Conservation (phyloP, 495 filamentous ascomycete genomes). For the Daldinia loculata region DNA sequence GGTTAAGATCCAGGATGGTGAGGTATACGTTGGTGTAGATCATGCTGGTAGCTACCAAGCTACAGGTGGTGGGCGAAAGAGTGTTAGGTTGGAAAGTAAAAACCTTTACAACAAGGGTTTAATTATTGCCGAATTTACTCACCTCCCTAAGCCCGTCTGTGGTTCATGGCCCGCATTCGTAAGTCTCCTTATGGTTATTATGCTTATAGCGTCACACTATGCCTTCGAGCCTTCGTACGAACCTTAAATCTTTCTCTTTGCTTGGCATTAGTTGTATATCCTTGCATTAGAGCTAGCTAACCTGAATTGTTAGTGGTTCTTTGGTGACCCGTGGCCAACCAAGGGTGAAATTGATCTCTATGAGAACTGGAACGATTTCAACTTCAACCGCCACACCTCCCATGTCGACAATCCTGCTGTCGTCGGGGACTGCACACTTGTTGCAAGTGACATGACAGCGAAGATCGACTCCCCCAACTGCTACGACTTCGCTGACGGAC, state of each 20-base stretch:
- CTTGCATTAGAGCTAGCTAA: slow-evolving; percentile 7
- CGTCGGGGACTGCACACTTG: slow-evolving; percentile 66
- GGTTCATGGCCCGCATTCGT: slow-evolving; percentile 65
- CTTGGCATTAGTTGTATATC: neutral
- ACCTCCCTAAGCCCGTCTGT: slow-evolving; percentile 73
- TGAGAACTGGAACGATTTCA: slow-evolving; percentile 77
- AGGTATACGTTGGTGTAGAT: slow-evolving; percentile 61
- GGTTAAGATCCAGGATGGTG: slow-evolving; percentile 58
- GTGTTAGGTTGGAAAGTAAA: slow-evolving; percentile 73
- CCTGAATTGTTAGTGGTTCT: slow-evolving; percentile 67
- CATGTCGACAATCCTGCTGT: slow-evolving; percentile 71
- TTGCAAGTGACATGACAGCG: slow-evolving; percentile 56
- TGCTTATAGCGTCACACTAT: neutral
- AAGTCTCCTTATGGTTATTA: slow-evolving; percentile 16
- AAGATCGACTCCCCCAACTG: slow-evolving; percentile 63
- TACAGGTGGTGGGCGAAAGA: slow-evolving; percentile 62
- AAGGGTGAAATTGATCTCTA: slow-evolving; percentile 91
- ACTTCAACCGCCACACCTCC: slow-evolving; percentile 71
- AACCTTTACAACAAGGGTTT: slow-evolving; percentile 71
- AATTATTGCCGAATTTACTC: slow-evolving; percentile 73
- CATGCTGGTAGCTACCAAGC: slow-evolving; percentile 36
- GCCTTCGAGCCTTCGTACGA: neutral
- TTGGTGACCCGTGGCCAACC: slow-evolving; percentile 76
- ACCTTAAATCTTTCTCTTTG: neutral
- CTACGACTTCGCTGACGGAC: slow-evolving; percentile 51